These are phyloP conservation scores for Puccinia novopanici DNA, from an alignment of 1,284 basidiomycete species.

Conservation along the genomic window DNA sequence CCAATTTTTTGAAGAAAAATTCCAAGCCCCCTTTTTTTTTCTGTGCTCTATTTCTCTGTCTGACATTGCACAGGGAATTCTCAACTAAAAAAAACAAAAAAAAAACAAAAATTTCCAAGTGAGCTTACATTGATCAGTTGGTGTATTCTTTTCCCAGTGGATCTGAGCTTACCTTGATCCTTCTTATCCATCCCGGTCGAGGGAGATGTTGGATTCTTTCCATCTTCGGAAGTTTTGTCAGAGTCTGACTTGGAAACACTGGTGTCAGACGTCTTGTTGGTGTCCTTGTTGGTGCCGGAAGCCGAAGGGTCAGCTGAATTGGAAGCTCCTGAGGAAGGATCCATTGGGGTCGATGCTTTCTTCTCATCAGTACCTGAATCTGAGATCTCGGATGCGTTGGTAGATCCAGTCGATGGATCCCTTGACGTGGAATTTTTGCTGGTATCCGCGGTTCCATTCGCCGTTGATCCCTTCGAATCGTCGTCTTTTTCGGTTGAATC, in stretches of 20 bases:
- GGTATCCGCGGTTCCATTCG: constrained; percentile 10
- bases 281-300: constrained; percentile 3
- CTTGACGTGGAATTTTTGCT: constrained; percentile 18
- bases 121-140: no score
- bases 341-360: constrained; percentile 12
- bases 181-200: constrained; percentile 14
- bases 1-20: no score
- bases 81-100: no score
- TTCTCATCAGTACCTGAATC: constrained; percentile 23
- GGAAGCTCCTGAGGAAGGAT: constrained; percentile 16
- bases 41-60: no score
- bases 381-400: constrained; percentile 23
- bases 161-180: constrained; percentile 15
- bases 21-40: no score
- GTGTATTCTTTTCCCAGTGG: not conserved
- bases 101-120: no score
- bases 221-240: not conserved
- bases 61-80: no score
- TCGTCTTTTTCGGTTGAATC: constrained; percentile 20
- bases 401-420: constrained; percentile 8
- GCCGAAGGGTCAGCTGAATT: constrained; percentile 20
- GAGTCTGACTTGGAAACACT: constrained; percentile 21
- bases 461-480: constrained; percentile 6
- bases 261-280: constrained; percentile 2
- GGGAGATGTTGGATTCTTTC: constrained; percentile 26